Evolutionary conservation across 2,329 filamentous ascomycete species (phyloP).

Genomic region (Aureobasidium sp.): DNA sequence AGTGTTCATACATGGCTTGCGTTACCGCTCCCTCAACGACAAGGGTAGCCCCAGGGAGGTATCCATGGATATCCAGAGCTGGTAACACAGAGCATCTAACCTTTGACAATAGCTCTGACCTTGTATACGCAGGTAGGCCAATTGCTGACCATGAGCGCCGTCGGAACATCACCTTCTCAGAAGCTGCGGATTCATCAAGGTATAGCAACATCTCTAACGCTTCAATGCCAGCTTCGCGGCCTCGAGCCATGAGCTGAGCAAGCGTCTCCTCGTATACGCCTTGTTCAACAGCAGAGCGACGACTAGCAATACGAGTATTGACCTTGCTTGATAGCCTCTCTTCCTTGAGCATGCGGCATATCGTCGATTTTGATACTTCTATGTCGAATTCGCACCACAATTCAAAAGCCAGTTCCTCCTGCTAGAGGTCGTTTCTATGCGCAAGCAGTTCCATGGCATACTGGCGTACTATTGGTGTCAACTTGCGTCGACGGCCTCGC

Average conservation of each 20-base stretch:
- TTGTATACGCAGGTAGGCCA: background rate
- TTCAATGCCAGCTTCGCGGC: background rate
- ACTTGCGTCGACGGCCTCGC: background rate
- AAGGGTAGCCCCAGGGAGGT: no score
- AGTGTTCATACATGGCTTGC: no score
- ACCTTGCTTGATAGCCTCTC: background rate
- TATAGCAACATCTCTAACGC: background rate
- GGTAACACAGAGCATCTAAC: background rate
- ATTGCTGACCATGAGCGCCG: background rate
- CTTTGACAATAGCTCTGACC: background rate
- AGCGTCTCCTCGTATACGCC: background rate
- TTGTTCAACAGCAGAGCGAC: background rate
- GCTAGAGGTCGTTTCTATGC: constrained; percentile 7
- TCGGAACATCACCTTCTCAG: background rate
- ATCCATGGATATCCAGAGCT: background rate
- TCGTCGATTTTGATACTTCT: background rate
- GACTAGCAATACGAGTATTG: background rate
- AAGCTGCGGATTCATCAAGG: background rate
- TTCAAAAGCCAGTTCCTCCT: background rate
- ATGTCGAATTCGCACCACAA: background rate
- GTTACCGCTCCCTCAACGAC: no score
- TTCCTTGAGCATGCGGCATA: background rate
- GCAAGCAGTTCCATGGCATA: background rate
- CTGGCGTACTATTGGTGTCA: background rate
- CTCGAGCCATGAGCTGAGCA: background rate